Evolutionary conservation across 2,329 filamentous ascomycete genomes (phyloP).

Genomic region (Microcera coccophila): DNA sequence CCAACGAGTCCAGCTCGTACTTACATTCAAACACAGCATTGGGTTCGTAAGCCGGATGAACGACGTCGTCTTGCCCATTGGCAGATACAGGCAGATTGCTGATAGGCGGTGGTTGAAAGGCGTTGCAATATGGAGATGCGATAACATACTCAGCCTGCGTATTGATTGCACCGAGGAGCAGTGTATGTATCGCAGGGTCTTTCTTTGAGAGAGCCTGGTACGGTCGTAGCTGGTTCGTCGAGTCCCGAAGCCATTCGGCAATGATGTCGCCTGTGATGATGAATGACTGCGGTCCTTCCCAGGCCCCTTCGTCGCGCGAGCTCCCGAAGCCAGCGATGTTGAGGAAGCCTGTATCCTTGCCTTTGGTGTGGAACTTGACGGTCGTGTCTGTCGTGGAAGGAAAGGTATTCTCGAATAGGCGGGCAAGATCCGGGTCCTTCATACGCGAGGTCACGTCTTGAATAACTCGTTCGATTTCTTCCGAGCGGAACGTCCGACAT

Average conservation of each 20-base stretch:
- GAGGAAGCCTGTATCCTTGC: constrained; percentile 39
- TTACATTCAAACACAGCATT: constrained; percentile 94
- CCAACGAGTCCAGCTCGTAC: constrained; percentile 94
- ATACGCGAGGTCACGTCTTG: constrained; percentile 74
- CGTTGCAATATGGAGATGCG: constrained; percentile 93
- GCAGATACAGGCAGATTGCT: constrained; percentile 67
- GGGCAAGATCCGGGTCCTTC: constrained; percentile 79
- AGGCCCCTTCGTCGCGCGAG: constrained; percentile 54
- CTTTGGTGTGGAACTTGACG: constrained; percentile 78
- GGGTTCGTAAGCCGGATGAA: constrained; percentile 84
- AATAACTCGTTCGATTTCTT: constrained; percentile 84
- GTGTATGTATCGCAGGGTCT: constrained; percentile 69
- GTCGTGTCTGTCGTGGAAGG: constrained; percentile 84
- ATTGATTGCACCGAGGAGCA: constrained; percentile 91
- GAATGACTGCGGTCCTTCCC: constrained; percentile 85
- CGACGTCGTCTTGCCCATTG: constrained; percentile 78
- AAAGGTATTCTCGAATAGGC: constrained; percentile 92
- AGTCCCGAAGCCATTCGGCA: constrained; percentile 88
- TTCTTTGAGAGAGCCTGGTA: constrained; percentile 83
- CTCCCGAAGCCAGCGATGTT: constrained; percentile 30
- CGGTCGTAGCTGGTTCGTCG: constrained; percentile 86
- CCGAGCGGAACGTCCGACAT: constrained; percentile 87
- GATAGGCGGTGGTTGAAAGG: constrained; percentile 89
- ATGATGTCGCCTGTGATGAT: constrained; percentile 92
- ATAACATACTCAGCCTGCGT: constrained; percentile 96